Evolutionary conservation across 208 protist species (phyloP), one percentile per base, ranked within the genome.

Genomic region (Zelonia costaricensis): DNA sequence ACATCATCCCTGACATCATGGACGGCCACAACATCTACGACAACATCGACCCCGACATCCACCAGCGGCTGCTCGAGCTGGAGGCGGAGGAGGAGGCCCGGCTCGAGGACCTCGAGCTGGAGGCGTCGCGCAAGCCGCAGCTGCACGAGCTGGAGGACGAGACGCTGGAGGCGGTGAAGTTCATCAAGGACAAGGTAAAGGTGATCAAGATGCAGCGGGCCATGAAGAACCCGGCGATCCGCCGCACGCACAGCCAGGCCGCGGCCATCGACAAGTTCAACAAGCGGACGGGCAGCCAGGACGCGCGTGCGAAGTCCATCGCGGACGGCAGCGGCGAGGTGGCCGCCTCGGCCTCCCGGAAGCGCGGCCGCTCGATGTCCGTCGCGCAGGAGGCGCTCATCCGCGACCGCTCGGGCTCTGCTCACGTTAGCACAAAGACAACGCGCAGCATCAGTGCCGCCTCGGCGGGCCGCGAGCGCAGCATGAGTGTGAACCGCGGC

Each of bases 21-120:
- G 95, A 99, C 68, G 99, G 99, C 44, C 98, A 99, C 80, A 99
- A 99, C 77, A 98, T 99, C 74, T 90, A 94, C 38, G 99, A 99
- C 83, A 99, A 98, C 74, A 94, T 99, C 56, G 99, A 99, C 74
- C 97, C 98, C 10, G 98, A 99, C 35, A 99, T 99, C 79, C 83
- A 96, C 53, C 76, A 97, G 58, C 84, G 84, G 35, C 76, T 98
- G 9, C 42, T 93, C 18, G 91, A 96, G 77, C 73, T 98, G 28
- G 91, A 98, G 76, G 90, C 92, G 9, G 94, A 98, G 73, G 92
- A 98, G 68, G 86, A 97, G 56, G 76, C 84, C 25, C 85, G 86
- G 49, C 70, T 97, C 13, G 85, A 95, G 55, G 79, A 98, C 69
- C 62, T 98, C 9, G 97, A 98, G 71, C 71, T 87, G 22, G 96